Conservation (phyloP, 352 stramenopile species). For the Globisporangium radiosum region DNA sequence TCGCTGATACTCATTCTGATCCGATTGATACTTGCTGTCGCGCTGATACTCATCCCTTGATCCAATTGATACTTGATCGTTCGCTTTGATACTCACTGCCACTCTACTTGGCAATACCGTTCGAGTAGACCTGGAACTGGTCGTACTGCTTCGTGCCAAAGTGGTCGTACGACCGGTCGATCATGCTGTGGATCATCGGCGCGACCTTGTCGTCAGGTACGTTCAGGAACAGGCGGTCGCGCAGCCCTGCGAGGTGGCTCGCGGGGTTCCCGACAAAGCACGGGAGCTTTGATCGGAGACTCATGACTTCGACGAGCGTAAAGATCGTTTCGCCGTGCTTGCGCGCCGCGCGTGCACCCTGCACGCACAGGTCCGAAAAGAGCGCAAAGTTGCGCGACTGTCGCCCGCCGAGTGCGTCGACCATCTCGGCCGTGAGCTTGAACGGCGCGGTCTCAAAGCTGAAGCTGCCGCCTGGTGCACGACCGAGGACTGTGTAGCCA, state of each 20-base stretch:
- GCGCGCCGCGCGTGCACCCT: conserved; percentile 88
- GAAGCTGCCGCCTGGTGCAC: conserved; percentile 86
- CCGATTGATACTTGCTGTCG: not conserved
- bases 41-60: not conserved
- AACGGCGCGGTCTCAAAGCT: conserved; percentile 96
- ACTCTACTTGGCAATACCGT: conserved; percentile 66
- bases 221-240: conserved; percentile 67
- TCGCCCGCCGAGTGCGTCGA: conserved; percentile 91
- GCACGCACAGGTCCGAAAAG: conserved; percentile 93
- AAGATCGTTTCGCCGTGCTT: conserved; percentile 93
- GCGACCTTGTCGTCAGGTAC: conserved; percentile 54
- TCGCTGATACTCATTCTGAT: not conserved
- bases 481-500: conserved; percentile 43
- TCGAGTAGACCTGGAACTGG: conserved; percentile 91
- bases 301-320: conserved; percentile 94
- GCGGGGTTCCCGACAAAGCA: conserved; percentile 48
- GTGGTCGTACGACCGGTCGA: conserved; percentile 94
- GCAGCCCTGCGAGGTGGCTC: conserved; percentile 32
- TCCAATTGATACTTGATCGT: not conserved
- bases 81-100: no score
- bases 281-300: conserved; percentile 69
- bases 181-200: conserved; percentile 80
- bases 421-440: conserved; percentile 95
- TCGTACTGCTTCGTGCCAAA: conserved; percentile 96
- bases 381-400: conserved; percentile 89